Evolutionary conservation across 2,329 filamentous ascomycete genomes (phyloP), one percentile per base, ranked within the genome.

Genomic region (Epichloe hybrida): DNA sequence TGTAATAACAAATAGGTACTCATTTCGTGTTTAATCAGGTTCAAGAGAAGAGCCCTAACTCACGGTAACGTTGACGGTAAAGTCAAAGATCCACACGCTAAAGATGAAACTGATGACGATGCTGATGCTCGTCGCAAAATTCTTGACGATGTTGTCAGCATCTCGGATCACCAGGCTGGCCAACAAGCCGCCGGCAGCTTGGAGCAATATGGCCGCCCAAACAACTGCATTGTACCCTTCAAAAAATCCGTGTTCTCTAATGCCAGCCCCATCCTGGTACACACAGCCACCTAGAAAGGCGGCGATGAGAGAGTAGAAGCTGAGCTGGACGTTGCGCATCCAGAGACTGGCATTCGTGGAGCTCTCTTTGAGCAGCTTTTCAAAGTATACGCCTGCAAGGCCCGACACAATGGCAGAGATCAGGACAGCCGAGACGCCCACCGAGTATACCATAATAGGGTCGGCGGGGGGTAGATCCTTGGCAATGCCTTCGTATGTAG

Each of bases 261-360:
- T 89, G 40, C 86, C 83, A 54, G 83, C 80, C 27, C 91, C 93
- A 57, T 98, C 93, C 56, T 88, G 86, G 69, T 87, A 86, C 3
- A 94, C 69, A 5, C 97, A 83, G 1, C 91, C 93, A 49, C 95
- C 76, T 52, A 97, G 81, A 0, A 96, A 73, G 1, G 90, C 86
- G 0, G 91, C 88, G 59, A 96, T 91, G 1, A 97, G 73, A 1
- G 90, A 95, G 70, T 95, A 98, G 62, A 96, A 87, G 1, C 89
- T 90, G 23, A 98, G 73, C 66, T 98, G 93, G 45, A 96, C 85
- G 64, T 97, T 98, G 54, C 93, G 83, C 42, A 93, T 83, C 93
- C 93, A 98, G 13, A 97, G 75, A 0, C 88, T 91, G 5, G 83
- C 83, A 46, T 81, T 77, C 2, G 77, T 76, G 0, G 79, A 76